Percentiles rank a stretch among this genome's conserved stretches.
Evolutionary conservation across 2,329 filamentous ascomycete genomes (phyloP).

Genomic region (Paecilomyces formosus): DNA sequence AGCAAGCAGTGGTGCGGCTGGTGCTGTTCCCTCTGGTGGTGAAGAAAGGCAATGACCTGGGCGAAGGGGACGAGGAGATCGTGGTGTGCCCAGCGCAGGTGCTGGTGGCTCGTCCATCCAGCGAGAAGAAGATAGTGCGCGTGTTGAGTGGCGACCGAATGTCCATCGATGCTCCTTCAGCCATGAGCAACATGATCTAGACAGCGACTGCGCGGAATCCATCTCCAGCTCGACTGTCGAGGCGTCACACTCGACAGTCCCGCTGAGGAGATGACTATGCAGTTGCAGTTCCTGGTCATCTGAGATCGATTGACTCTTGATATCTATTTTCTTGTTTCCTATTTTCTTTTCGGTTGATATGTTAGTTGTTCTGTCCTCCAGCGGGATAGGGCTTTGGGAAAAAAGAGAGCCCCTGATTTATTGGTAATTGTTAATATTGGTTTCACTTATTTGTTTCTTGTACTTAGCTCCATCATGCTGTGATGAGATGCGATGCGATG

Average conservation of each 20-base stretch:
- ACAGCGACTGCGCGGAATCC: background rate
- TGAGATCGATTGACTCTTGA: background rate
- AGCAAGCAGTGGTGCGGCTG: constrained; percentile 73
- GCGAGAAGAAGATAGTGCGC: constrained; percentile 23
- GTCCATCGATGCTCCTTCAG: constrained; percentile 37
- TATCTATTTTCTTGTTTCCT: background rate
- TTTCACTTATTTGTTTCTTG: background rate
- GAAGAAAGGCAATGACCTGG: constrained; percentile 85
- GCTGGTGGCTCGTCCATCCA: constrained; percentile 54
- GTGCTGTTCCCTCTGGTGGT: constrained; percentile 95
- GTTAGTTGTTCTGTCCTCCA: background rate
- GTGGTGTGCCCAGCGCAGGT: constrained; percentile 95
- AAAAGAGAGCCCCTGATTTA: constrained; percentile 1
- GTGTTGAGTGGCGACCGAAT: constrained; percentile 35
- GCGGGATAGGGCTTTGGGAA: background rate
- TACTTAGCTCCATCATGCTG: background rate
- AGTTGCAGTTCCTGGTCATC: background rate
- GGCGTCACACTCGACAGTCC: background rate
- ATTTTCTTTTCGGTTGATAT: constrained; percentile 1
- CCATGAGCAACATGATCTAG: constrained; percentile 37
- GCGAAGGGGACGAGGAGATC: constrained; percentile 84
- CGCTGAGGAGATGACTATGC: background rate
- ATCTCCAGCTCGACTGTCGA: background rate
- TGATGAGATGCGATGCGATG: constrained; percentile 3
- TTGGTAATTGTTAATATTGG: constrained; percentile 2